Evolutionary conservation across 2,329 filamentous ascomycete genomes (phyloP).

Genomic region (Epichloe brachyelytri): DNA sequence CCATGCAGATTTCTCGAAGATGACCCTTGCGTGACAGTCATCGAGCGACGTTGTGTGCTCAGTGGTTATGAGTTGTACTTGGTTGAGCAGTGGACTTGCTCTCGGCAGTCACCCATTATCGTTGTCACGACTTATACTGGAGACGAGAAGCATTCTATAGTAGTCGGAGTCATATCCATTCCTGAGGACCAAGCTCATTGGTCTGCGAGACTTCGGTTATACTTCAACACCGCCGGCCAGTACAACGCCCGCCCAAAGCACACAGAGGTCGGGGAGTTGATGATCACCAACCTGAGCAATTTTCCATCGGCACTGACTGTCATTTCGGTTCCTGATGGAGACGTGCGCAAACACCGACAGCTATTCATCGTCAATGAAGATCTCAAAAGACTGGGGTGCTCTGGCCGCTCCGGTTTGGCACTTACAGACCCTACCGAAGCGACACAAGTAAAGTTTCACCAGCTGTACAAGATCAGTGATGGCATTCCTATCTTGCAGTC

Average conservation of each 20-base stretch:
- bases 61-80: slow-evolving; percentile 85
- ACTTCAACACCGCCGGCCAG: slow-evolving; percentile 75
- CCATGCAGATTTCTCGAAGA: slow-evolving; percentile 62
- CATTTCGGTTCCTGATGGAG: slow-evolving; percentile 79
- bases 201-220: slow-evolving; percentile 67
- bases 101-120: slow-evolving; percentile 76
- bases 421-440: slow-evolving; percentile 65
- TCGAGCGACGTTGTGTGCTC: slow-evolving; percentile 58
- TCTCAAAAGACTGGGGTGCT: slow-evolving; percentile 82
- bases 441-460: slow-evolving; percentile 81
- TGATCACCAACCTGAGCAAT: slow-evolving; percentile 86
- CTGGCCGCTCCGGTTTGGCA: slow-evolving; percentile 75
- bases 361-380: slow-evolving; percentile 91
- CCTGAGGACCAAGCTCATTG: slow-evolving; percentile 68
- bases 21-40: slow-evolving; percentile 60
- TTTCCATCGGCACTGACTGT: slow-evolving; percentile 88
- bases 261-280: slow-evolving; percentile 69
- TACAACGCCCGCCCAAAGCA: slow-evolving; percentile 76
- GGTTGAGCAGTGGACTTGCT: slow-evolving; percentile 96
- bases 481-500: slow-evolving; percentile 64
- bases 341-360: slow-evolving; percentile 65
- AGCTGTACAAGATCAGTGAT: slow-evolving; percentile 79
- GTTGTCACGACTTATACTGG: slow-evolving; percentile 90
- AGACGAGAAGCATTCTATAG: slow-evolving; percentile 63
- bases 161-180: slow-evolving; percentile 68